Percentiles rank a stretch among this genome's conserved stretches.
phyloP scores from a whole-genome alignment of 2,329 filamentous ascomycete species.

The Phaeoacremonium minimum region DNA sequence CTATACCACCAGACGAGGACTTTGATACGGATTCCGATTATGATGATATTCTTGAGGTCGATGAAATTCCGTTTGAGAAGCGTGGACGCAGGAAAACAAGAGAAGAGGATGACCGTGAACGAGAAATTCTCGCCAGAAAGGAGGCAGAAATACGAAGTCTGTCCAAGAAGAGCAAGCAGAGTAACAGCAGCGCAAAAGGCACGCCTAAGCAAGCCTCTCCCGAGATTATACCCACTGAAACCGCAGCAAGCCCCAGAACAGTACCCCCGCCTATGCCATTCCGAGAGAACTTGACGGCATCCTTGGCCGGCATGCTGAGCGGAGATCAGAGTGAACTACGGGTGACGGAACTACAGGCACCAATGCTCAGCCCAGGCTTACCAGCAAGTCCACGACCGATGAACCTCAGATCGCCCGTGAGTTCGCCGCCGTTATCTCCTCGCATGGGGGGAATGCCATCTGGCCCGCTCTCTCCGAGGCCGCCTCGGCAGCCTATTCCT shows the following conservation, averaged over 20 bases:
- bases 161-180: constrained; percentile 67
- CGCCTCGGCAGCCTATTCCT: constrained; percentile 69
- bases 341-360: constrained; percentile 25
- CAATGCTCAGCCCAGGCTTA: constrained; percentile 55
- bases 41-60: constrained; percentile 69
- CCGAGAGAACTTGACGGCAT: constrained; percentile 37
- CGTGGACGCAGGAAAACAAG: constrained; percentile 79
- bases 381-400: constrained; percentile 56
- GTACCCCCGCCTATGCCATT: constrained; percentile 25
- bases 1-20: constrained; percentile 45
- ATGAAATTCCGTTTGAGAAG: constrained; percentile 55
- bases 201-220: constrained; percentile 35
- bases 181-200: constrained; percentile 43
- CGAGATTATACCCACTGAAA: constrained; percentile 20
- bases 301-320: constrained; percentile 48
- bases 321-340: constrained; percentile 19
- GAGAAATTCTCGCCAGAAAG: constrained; percentile 63
- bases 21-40: constrained; percentile 73
- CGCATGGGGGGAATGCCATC: constrained; percentile 30
- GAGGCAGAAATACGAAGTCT: constrained; percentile 68
- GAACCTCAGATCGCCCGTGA: constrained; percentile 46
- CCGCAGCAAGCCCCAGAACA: constrained; percentile 32
- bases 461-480: constrained; percentile 60
- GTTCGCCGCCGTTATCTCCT: constrained; percentile 68
- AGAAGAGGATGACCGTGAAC: constrained; percentile 78